Evolutionary conservation across 352 stramenopile species (phyloP), one percentile per base, ranked within the genome.

Genomic region (Globisporangium carolinianum): DNA sequence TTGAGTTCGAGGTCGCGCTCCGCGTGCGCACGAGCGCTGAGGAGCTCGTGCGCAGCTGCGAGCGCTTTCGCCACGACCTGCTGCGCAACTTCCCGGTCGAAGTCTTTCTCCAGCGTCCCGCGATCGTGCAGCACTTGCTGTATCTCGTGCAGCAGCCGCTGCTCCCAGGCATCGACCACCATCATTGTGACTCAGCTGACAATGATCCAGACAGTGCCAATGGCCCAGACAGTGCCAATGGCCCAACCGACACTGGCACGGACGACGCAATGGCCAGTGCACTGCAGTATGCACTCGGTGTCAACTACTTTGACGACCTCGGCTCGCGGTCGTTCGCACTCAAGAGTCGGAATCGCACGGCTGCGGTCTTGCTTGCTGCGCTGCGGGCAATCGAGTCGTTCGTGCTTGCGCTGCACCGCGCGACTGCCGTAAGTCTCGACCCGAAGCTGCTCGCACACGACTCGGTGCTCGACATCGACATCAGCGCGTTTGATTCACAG

Each of bases 1-100:
- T 94, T 39, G 84, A 89, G 59, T 88, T 91, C 59, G 75, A 94
- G 58, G 81, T 91, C 51, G 87, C 83, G 51, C 67, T 88, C 17
- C 67, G 70, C 18, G 61, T 91, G 24, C 65, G 74, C 14, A 83
- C 72, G 11, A 69, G 60, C 36, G 61, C 65, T 0, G 65, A 63
- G 18, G 79, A 91, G 47, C 59, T 89, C 51, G 81, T 88, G 15
- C 54, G 52, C 17, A 68, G 76, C 8, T 86, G 72, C 49, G 69
- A 75, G 24, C 66, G 55, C 7, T 81, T 91, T 51, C 67, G 79
- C 46, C 73, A 73, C 11, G 57, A 79, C 5, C 58, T 91, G 39
- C 59, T 94, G 43, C 65, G 79, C 5, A 72, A 87, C 54, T 91
- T 91, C 54, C 84, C 84, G 0, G 61, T 73, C 0, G 70, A 89